These are phyloP conservation scores for Byssochlamys sp. DNA, from an alignment of 2,329 filamentous ascomycete species.

Conservation along the genomic window DNA sequence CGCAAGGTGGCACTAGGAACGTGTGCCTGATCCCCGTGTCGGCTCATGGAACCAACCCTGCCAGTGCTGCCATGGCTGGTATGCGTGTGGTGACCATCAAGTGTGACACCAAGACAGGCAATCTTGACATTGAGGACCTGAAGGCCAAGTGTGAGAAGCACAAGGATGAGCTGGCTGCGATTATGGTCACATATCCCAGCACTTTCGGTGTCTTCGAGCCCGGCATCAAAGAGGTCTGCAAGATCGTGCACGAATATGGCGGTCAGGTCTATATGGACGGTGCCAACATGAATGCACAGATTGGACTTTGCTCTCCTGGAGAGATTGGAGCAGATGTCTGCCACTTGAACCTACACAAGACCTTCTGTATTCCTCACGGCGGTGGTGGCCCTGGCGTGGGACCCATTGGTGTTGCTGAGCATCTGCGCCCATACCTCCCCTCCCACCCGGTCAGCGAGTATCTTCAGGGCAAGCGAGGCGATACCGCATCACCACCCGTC, in stretches of 20 bases:
- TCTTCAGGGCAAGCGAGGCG: slow-evolving; percentile 29
- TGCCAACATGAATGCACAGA: slow-evolving; percentile 97
- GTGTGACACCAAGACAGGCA: slow-evolving; percentile 76
- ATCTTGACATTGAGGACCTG: slow-evolving; percentile 78
- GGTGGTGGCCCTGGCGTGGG: slow-evolving; percentile 89
- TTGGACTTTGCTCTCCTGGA: slow-evolving; percentile 85
- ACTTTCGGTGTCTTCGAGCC: slow-evolving; percentile 95
- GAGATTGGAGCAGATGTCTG: slow-evolving; percentile 94
- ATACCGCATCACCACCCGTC: slow-evolving; percentile 54
- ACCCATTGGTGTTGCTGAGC: slow-evolving; percentile 80
- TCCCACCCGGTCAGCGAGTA: slow-evolving; percentile 53
- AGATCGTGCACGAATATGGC: slow-evolving; percentile 75
- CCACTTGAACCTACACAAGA: slow-evolving; percentile 96
- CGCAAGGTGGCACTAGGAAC: slow-evolving; percentile 57
- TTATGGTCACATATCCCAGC: slow-evolving; percentile 95
- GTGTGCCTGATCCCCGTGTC: slow-evolving; percentile 92
- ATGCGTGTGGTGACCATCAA: slow-evolving; percentile 91
- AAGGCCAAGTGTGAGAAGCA: slow-evolving; percentile 83
- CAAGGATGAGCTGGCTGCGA: slow-evolving; percentile 72
- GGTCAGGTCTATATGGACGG: slow-evolving; percentile 98
- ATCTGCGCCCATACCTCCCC: slow-evolving; percentile 68
- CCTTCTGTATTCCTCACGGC: slow-evolving; percentile 94
- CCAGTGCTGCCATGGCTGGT: slow-evolving; percentile 87
- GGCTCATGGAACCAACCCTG: slow-evolving; percentile 90
- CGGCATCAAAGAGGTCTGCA: slow-evolving; percentile 71